Conservation (phyloP, 176 grass and related monocot species). For the Tillandsia fasciculata region DNA sequence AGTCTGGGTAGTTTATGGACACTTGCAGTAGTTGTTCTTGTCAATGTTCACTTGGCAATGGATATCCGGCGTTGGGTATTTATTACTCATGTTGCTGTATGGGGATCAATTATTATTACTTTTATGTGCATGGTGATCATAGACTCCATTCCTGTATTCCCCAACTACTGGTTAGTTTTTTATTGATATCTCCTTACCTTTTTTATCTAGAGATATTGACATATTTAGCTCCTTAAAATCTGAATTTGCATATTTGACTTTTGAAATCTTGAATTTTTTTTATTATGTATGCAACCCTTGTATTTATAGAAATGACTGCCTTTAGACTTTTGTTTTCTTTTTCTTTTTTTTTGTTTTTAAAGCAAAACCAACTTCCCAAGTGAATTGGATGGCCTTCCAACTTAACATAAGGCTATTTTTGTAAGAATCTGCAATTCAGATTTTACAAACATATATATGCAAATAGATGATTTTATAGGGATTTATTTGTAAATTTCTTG, state of each 20-base stretch:
- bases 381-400: too few species aligned
- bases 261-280: too few species aligned
- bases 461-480: too few species aligned
- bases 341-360: not conserved
- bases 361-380: not conserved
- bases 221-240: not conserved
- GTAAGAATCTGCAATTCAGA: too few species aligned
- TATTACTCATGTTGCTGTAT: conserved; percentile 84
- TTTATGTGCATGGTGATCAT: conserved; percentile 98
- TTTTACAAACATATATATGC: too few species aligned
- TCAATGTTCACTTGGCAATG: conserved; percentile 99
- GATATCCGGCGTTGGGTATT: conserved; percentile 87
- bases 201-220: not conserved
- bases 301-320: too few species aligned
- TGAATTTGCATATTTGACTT: too few species aligned
- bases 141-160: conserved; percentile 89
- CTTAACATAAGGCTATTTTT: too few species aligned
- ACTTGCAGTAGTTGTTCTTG: conserved; percentile 83
- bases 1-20: conserved; percentile 98
- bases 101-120: conserved; percentile 91
- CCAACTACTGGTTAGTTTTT: conserved; percentile 84
- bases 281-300: too few species aligned
- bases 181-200: conserved; percentile 7
- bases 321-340: too few species aligned
- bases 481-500: too few species aligned